Evolutionary conservation across 2,329 filamentous ascomycete species (phyloP).

Genomic region (Zasmidium citrigriseum): DNA sequence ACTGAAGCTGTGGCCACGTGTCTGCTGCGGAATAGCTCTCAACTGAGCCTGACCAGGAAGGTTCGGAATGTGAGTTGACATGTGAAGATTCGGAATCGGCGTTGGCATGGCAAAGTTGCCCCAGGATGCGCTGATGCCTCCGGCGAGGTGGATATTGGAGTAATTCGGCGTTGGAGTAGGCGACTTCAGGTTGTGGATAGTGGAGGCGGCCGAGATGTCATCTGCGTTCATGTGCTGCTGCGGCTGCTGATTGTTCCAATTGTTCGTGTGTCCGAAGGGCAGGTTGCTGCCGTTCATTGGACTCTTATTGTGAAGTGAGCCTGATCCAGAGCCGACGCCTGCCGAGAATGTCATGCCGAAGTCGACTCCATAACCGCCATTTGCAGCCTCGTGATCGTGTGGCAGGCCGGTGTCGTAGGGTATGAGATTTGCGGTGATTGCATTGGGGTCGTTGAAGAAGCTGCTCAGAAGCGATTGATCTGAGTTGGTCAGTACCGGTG

Average conservation of each 20-base stretch:
- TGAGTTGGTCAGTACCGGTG: slow-evolving; percentile 1
- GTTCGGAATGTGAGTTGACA: neutral
- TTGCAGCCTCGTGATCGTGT: neutral
- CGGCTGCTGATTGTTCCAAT: neutral
- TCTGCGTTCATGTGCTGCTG: slow-evolving; percentile 4
- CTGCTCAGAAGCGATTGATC: neutral
- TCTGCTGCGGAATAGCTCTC: neutral
- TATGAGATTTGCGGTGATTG: slow-evolving; percentile 3
- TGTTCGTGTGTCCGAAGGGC: slow-evolving; percentile 1
- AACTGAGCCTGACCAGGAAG: neutral
- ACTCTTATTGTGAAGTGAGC: neutral
- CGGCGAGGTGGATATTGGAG: neutral
- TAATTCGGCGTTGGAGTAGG: neutral
- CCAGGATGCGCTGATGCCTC: slow-evolving; percentile 3
- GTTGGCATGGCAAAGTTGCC: slow-evolving; percentile 8
- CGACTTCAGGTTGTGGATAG: slow-evolving; percentile 6
- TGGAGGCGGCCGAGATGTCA: slow-evolving; percentile 7
- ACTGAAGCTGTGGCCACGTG: neutral
- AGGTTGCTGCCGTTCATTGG: slow-evolving; percentile 2
- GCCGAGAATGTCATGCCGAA: neutral
- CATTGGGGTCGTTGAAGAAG: slow-evolving; percentile 8
- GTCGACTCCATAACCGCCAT: neutral
- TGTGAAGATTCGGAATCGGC: neutral
- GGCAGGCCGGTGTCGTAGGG: slow-evolving; percentile 7
- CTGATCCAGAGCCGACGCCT: neutral